Percentiles rank a stretch among this genome's conserved stretches.
These are phyloP conservation scores for Ogataea chonburiensis DNA, from an alignment of 805 yeast genomes.

Conservation along the genomic window DNA sequence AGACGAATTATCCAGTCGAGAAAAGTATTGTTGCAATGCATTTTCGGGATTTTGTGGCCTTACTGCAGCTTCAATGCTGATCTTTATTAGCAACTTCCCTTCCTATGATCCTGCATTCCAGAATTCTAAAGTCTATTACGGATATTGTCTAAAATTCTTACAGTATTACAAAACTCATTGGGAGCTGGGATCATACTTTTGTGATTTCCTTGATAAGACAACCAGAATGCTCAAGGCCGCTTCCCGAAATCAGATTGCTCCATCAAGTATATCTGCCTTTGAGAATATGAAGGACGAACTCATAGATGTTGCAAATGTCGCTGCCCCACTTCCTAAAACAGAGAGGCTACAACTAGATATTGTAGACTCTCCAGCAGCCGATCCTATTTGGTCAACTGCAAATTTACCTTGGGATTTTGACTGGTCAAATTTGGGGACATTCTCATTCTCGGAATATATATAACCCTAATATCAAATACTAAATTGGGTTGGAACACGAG, in stretches of 20 bases:
- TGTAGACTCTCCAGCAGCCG: constrained; percentile 6
- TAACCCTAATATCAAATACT: not conserved
- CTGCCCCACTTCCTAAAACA: constrained; percentile 17
- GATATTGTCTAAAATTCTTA: constrained; percentile 11
- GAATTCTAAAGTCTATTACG: constrained; percentile 14
- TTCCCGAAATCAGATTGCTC: constrained; percentile 10
- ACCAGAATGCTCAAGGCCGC: constrained; percentile 18
- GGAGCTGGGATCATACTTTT: constrained; percentile 19
- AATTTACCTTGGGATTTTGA: constrained; percentile 1
- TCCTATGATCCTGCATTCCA: constrained; percentile 15
- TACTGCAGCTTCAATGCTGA: constrained; percentile 19
- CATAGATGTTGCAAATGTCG: constrained; percentile 19
- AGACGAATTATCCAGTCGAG: constrained; percentile 9
- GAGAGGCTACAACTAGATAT: constrained; percentile 13
- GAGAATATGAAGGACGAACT: constrained; percentile 21
- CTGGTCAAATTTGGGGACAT: constrained; percentile 9
- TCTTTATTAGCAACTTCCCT: constrained; percentile 14
- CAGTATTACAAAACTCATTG: constrained; percentile 16
- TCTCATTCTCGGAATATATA: constrained; percentile 1
- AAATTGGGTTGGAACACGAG: constrained; percentile 33
- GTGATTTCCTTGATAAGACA: constrained; percentile 15
- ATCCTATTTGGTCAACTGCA: not conserved
- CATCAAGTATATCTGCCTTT: constrained; percentile 16
- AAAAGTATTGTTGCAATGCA: constrained; percentile 11
- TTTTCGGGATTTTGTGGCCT: constrained; percentile 17